These are phyloP conservation scores for Botrytis hyacinthi DNA, from an alignment of 2,329 filamentous ascomycete species.

Conservation along the genomic window DNA sequence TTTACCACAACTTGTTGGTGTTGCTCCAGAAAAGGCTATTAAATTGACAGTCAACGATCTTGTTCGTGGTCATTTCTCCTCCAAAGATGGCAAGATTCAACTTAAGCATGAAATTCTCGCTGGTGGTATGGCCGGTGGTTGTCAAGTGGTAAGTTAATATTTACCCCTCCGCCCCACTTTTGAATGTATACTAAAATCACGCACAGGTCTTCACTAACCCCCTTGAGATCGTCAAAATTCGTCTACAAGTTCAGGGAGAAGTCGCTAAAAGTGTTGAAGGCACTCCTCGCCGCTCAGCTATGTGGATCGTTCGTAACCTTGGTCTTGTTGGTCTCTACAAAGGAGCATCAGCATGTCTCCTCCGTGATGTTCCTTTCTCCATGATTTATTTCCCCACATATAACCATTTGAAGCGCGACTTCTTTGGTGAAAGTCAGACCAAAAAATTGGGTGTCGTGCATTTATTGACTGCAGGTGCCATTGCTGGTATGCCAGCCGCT, in stretches of 20 bases:
- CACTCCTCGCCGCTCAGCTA: constrained; percentile 82
- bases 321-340: constrained; percentile 95
- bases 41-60: constrained; percentile 98
- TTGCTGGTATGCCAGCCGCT: constrained; percentile 85
- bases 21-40: constrained; percentile 99
- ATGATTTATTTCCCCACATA: constrained; percentile 99
- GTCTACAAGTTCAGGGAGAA: constrained; percentile 95
- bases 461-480: constrained; percentile 90
- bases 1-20: constrained; percentile 89
- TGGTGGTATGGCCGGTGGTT: constrained; percentile 85
- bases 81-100: constrained; percentile 71
- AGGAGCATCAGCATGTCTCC: constrained; percentile 87
- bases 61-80: constrained; percentile 72
- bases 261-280: constrained; percentile 83
- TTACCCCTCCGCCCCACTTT: background rate
- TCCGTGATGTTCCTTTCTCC: constrained; percentile 96
- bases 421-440: constrained; percentile 84
- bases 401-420: constrained; percentile 87
- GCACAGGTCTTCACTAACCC: constrained; percentile 90
- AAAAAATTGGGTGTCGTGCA: constrained; percentile 90
- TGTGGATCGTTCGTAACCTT: constrained; percentile 96
- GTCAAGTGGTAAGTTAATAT: constrained; percentile 78
- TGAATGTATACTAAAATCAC: constrained; percentile 18
- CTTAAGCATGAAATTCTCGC: constrained; percentile 74
- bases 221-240: constrained; percentile 98